Base-by-base conservation (phyloP, 495 filamentous ascomycete genomes). In the Cairneyella variabilis region DNA sequence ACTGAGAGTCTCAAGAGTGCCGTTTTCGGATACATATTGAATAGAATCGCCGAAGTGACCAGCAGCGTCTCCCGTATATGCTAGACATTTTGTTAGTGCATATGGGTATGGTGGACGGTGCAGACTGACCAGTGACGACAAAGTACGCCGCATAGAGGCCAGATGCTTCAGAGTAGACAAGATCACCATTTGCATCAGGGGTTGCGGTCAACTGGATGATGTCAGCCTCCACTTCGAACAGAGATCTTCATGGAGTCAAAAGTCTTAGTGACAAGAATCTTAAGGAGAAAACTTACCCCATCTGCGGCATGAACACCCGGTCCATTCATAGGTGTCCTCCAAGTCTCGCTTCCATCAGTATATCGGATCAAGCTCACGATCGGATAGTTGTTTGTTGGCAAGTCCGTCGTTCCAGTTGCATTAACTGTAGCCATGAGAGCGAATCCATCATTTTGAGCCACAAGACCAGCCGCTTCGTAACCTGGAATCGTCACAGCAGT, bases 401-500 rank as follows among this genome's bases (percentile, higher is more conserved):
- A 69, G 45, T 78, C 67, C 12, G 69, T 55, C 10, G 72, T 75
- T 21, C 71, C 71, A 9, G 72, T 69, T 1, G 73, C 70, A 56
- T 68, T 65, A 51, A 75, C 69, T 63, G 75, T 79, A 48, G 73
- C 74, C 46, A 82, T 59, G 5, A 80, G 59, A 11, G 78, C 76
- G 61, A 82, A 82, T 11, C 76, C 78, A 56, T 82, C 76, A 51
- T 77, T 69, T 50, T 78, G 76, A 38, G 77, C 77, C 16, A 80
- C 73, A 12, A 81, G 68, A 39, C 77, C 77, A 23, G 74, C 74
- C n/a, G 74, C 77, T 67, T 79, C 74, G 38, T 75, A 72, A 26
- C 68, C 75, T 25, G 64, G 26, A 27, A 78, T 66, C 14, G 72
- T 71, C 1, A 76, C 64, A 0, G 69, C 54, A 37, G 64, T 69